Conservation (phyloP, 805 yeast species). For the Ogataea corticis region DNA sequence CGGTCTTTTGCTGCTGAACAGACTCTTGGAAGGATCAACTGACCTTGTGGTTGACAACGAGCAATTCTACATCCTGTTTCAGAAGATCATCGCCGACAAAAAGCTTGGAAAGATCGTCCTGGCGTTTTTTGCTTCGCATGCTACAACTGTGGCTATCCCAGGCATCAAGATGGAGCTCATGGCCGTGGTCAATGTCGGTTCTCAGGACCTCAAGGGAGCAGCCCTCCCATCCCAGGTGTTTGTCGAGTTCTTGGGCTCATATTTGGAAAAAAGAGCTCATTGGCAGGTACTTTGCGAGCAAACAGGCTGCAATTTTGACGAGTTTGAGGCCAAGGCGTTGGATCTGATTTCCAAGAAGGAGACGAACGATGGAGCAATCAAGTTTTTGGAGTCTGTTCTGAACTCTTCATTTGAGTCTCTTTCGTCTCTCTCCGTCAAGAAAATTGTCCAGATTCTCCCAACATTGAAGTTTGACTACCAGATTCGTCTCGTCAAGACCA, state of each 20-base stretch:
- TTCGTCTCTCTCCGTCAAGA: conserved; percentile 49
- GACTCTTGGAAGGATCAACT: conserved; percentile 37
- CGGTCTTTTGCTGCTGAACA: conserved; percentile 44
- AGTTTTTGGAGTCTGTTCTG: conserved; percentile 58
- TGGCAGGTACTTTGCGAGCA: conserved; percentile 46
- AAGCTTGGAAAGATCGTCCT: conserved; percentile 56
- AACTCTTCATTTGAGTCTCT: conserved; percentile 44
- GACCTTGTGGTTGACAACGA: conserved; percentile 52
- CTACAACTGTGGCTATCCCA: conserved; percentile 50
- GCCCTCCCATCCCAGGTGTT: conserved; percentile 48
- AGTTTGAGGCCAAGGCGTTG: conserved; percentile 59
- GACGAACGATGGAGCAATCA: conserved; percentile 53
- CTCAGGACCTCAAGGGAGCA: conserved; percentile 41
- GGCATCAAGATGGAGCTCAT: conserved; percentile 55
- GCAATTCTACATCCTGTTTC: conserved; percentile 42
- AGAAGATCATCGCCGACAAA: conserved; percentile 44
- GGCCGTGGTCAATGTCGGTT: conserved; percentile 42
- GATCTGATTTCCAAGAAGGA: conserved; percentile 65
- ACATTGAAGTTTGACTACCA: conserved; percentile 59
- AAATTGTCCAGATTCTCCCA: conserved; percentile 56
- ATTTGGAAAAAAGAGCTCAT: conserved; percentile 45
- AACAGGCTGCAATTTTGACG: conserved; percentile 50
- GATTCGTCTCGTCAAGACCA: conserved; percentile 54
- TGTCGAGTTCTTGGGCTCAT: conserved; percentile 44
- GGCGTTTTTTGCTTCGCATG: conserved; percentile 72